Evolutionary conservation across 2,329 filamentous ascomycete genomes (phyloP).

Genomic region (Ophiostoma himal-ulmi): DNA sequence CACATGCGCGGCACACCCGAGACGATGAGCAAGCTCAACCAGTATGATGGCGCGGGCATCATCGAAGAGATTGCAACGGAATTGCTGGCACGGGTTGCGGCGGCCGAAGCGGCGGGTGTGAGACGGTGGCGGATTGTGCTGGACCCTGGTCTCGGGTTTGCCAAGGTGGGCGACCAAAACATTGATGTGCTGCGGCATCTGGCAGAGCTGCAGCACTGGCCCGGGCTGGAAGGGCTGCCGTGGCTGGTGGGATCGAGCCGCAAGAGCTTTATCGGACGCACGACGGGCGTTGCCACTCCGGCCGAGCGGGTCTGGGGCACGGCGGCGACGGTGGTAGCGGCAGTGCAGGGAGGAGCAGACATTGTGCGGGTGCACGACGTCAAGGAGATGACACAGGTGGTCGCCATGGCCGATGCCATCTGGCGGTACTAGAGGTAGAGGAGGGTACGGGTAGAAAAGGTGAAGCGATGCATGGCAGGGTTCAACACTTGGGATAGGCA

Average conservation of each 20-base stretch:
- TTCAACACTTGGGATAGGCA: slow-evolving; percentile 1
- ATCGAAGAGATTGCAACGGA: slow-evolving; percentile 61
- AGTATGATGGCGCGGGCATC: slow-evolving; percentile 56
- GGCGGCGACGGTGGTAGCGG: slow-evolving; percentile 78
- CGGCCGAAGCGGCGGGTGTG: slow-evolving; percentile 74
- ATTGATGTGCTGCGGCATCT: slow-evolving; percentile 68
- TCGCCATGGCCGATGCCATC: slow-evolving; percentile 87
- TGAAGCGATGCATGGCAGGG: background rate
- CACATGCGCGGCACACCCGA: slow-evolving; percentile 86
- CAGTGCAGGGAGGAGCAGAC: slow-evolving; percentile 81
- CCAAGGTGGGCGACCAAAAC: slow-evolving; percentile 77
- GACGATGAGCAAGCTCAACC: slow-evolving; percentile 67
- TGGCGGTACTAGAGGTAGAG: slow-evolving; percentile 49
- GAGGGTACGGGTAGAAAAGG: background rate
- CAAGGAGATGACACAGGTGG: slow-evolving; percentile 75
- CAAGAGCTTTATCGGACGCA: slow-evolving; percentile 79
- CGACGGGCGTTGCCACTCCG: slow-evolving; percentile 69
- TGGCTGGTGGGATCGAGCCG: slow-evolving; percentile 88
- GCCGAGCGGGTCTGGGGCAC: slow-evolving; percentile 75
- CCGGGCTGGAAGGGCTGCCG: slow-evolving; percentile 63
- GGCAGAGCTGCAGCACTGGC: slow-evolving; percentile 57
- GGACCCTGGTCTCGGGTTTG: slow-evolving; percentile 91
- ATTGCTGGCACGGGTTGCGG: slow-evolving; percentile 62
- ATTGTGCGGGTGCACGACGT: slow-evolving; percentile 91
- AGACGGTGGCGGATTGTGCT: slow-evolving; percentile 90